Conservation (phyloP, 1,284 basidiomycete genomes). For the Ustilago curta region DNA sequence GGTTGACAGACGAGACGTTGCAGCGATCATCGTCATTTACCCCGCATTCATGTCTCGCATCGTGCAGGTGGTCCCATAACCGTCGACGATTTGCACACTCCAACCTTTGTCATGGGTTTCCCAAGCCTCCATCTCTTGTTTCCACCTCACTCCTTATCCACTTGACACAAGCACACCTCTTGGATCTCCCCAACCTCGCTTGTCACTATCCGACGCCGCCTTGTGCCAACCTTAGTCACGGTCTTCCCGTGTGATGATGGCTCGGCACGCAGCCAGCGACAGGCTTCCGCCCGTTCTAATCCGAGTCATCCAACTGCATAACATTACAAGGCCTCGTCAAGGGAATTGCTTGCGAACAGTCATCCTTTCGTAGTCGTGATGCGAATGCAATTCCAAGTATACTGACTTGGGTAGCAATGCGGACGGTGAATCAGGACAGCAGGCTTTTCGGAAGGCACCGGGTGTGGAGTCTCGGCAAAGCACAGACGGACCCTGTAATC, state of each 20-base stretch:
- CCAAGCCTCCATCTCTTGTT: neutral
- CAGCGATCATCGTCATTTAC: constrained; percentile 14
- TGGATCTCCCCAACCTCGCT: neutral
- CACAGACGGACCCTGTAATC: neutral
- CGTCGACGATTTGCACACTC: neutral
- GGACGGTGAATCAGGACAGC: neutral
- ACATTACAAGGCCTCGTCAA: neutral
- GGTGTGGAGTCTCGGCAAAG: constrained; percentile 5
- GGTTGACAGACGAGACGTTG: constrained; percentile 4
- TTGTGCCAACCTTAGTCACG: neutral
- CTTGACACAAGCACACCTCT: neutral
- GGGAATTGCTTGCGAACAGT: too few species aligned
- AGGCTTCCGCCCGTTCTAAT: neutral
- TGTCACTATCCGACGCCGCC: neutral
- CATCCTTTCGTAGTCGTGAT: neutral
- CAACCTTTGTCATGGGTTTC: neutral
- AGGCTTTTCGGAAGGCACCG: constrained; percentile 1
- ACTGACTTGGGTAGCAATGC: neutral
- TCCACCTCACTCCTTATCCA: neutral
- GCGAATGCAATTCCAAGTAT: neutral
- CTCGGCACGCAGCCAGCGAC: neutral
- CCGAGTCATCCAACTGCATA: neutral
- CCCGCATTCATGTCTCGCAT: constrained; percentile 27
- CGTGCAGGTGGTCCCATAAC: neutral
- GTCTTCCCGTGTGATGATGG: neutral